phyloP scores from a whole-genome alignment of 441 rosid genomes.

The Gossypium davidsonii region DNA sequence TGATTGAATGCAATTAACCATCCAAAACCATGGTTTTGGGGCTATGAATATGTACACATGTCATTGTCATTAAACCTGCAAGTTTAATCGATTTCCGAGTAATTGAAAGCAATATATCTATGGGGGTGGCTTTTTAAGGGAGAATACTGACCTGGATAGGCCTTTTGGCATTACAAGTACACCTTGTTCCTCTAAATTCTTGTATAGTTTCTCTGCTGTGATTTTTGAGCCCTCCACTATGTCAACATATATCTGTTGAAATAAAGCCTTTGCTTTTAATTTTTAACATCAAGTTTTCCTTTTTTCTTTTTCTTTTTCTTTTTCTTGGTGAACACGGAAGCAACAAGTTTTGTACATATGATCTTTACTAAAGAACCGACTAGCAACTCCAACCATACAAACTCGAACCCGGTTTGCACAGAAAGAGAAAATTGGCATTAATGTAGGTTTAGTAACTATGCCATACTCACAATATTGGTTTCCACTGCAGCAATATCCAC shows the following conservation, averaged over 20 bases:
- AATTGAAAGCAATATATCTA: not conserved
- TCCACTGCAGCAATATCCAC: constrained; percentile 64
- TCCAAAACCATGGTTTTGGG: no score
- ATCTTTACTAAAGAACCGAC: not conserved
- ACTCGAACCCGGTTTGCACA: not conserved
- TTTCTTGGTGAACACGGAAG: not conserved
- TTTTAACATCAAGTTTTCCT: not conserved
- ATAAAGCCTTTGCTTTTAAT: not conserved
- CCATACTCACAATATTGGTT: constrained; percentile 75
- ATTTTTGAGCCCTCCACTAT: constrained; percentile 44
- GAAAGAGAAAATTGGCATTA: not conserved
- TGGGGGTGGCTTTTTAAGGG: constrained; percentile 2
- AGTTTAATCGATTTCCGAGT: not conserved
- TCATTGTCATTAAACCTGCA: not conserved
- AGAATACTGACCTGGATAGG: constrained; percentile 43
- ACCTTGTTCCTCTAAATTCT: constrained; percentile 63
- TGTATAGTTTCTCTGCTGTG: constrained; percentile 47
- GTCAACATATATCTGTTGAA: constrained; percentile 52
- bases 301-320: not conserved
- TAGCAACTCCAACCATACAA: not conserved
- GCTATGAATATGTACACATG: no score
- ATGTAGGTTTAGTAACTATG: constrained; percentile 2
- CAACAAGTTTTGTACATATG: not conserved
- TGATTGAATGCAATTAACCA: no score
- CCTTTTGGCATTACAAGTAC: constrained; percentile 52